A percentile compares a stretch with the other conserved stretches of the same genome.
phyloP scores from a whole-genome alignment of 768 basidiomycete species.

The Xerocomellus intermedius region DNA sequence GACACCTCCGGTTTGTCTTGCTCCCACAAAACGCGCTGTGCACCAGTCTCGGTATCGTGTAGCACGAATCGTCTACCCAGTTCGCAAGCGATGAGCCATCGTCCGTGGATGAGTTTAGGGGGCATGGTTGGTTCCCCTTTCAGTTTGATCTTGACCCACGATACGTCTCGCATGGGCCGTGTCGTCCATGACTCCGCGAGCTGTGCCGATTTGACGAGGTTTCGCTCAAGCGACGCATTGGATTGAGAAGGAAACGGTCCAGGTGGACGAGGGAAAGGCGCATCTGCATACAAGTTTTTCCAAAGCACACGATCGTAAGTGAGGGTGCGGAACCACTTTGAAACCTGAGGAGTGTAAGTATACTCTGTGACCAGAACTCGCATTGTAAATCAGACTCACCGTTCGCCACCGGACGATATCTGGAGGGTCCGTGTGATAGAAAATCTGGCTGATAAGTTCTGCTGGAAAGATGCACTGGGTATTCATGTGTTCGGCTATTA shows the following conservation, averaged over 20 bases:
- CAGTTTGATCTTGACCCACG: background rate
- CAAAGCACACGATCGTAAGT: background rate
- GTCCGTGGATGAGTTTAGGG: background rate
- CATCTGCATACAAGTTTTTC: background rate
- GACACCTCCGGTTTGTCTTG: too few relatives aligned
- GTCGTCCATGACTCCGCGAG: constrained; percentile 8
- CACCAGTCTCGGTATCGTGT: background rate
- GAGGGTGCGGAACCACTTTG: background rate
- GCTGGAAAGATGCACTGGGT: too few relatives aligned
- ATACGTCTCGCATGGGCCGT: background rate
- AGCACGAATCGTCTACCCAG: background rate
- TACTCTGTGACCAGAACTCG: background rate
- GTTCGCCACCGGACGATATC: constrained; percentile 1
- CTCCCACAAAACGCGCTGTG: background rate
- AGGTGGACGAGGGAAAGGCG: background rate
- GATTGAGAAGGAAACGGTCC: background rate
- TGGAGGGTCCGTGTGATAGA: background rate
- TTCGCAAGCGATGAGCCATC: background rate
- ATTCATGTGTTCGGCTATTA: too few relatives aligned
- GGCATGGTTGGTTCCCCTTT: background rate
- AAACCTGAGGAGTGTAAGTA: constrained; percentile 1
- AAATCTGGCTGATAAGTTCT: background rate
- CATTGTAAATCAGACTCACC: background rate
- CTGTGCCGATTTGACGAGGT: background rate
- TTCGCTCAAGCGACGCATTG: background rate